Evolutionary conservation across 805 yeast genomes (phyloP).

Genomic region (Kodamaea leandrae): DNA sequence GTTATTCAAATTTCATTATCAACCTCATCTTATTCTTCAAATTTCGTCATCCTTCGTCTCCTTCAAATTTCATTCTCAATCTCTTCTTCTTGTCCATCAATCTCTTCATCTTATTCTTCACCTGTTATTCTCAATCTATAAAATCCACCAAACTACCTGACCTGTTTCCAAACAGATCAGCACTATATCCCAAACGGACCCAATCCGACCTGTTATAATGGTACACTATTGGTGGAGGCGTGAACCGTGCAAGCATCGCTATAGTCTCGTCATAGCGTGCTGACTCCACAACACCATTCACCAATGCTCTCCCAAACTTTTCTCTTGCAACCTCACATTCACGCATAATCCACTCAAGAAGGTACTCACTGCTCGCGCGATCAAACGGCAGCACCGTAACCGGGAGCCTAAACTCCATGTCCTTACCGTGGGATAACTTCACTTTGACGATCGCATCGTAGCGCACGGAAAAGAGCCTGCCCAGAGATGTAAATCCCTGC

Average conservation of each 20-base stretch:
- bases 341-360: constrained; percentile 51
- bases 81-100: no score
- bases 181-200: constrained; percentile 39
- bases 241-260: constrained; percentile 20
- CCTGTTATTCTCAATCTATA: constrained; percentile 32
- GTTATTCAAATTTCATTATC: not conserved
- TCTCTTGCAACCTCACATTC: constrained; percentile 48
- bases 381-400: constrained; percentile 56
- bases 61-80: not conserved
- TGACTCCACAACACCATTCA: constrained; percentile 20
- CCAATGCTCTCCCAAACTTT: constrained; percentile 31
- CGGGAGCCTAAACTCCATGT: constrained; percentile 49
- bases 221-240: constrained; percentile 29
- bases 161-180: constrained; percentile 28
- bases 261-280: constrained; percentile 22
- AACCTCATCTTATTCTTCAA: not conserved
- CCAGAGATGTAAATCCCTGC: constrained; percentile 51
- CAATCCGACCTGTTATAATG: constrained; percentile 33
- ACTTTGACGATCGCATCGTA: constrained; percentile 51
- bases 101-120: no score
- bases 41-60: no score
- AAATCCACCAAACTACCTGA: constrained; percentile 21
- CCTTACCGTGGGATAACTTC: constrained; percentile 48
- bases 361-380: constrained; percentile 43
- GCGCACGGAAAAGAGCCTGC: constrained; percentile 49